These are phyloP conservation scores for Apiospora pterosperma DNA, from an alignment of 2,329 filamentous ascomycete species.

Conservation along the genomic window DNA sequence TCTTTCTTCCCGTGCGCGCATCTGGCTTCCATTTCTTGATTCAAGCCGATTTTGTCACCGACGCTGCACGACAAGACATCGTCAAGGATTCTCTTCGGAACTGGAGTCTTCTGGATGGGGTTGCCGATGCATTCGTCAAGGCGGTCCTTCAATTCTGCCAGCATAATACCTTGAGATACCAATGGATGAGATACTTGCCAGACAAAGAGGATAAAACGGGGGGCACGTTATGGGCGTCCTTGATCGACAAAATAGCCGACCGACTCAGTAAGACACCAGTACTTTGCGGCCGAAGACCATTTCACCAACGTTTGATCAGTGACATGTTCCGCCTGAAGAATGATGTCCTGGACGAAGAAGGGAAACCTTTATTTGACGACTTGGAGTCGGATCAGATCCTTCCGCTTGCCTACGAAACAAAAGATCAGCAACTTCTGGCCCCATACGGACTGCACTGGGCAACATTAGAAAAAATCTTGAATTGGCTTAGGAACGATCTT, in stretches of 20 bases:
- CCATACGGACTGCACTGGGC: background rate
- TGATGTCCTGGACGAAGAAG: background rate
- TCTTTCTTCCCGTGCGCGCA: slow-evolving; percentile 41
- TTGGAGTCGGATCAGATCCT: background rate
- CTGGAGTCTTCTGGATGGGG: slow-evolving; percentile 24
- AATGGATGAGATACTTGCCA: slow-evolving; percentile 45
- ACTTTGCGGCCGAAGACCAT: background rate
- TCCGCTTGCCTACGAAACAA: background rate
- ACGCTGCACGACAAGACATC: slow-evolving; percentile 41
- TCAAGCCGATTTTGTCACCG: slow-evolving; percentile 46
- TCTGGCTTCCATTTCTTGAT: slow-evolving; percentile 45
- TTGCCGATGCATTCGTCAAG: slow-evolving; percentile 35
- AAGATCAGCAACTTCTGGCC: background rate
- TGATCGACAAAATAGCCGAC: background rate
- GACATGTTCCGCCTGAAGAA: background rate
- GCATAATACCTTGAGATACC: slow-evolving; percentile 33
- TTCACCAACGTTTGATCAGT: background rate
- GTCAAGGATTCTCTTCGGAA: slow-evolving; percentile 36
- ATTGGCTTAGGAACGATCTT: background rate
- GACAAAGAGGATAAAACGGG: slow-evolving; percentile 16
- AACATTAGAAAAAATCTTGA: background rate
- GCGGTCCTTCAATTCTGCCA: slow-evolving; percentile 36
- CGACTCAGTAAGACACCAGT: background rate
- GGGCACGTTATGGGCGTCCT: slow-evolving; percentile 6
- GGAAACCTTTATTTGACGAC: background rate